Percentiles rank a stretch among this genome's conserved stretches.
These are phyloP conservation scores for Syncephalastrum racemosum DNA, from an alignment of 371 early-diverging fungal species.

Conservation along the genomic window DNA sequence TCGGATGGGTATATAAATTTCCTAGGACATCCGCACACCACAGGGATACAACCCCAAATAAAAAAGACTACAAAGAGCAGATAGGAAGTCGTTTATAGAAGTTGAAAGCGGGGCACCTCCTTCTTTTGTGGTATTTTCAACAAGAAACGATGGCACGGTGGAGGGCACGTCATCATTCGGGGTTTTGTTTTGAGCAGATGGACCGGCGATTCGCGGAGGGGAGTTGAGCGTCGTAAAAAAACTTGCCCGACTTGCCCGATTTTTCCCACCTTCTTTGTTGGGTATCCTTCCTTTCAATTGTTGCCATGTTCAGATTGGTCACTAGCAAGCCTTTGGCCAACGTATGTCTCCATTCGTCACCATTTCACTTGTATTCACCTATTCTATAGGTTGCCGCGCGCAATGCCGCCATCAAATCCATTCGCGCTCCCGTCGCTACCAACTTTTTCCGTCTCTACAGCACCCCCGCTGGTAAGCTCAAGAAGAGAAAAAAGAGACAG, in stretches of 20 bases:
- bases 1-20: too few relatives aligned
- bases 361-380: not conserved
- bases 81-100: too few relatives aligned
- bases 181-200: too few relatives aligned
- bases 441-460: slow-evolving; percentile 62
- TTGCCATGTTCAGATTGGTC: slow-evolving; percentile 61
- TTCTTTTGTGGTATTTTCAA: too few relatives aligned
- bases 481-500: not conserved
- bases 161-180: too few relatives aligned
- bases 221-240: not conserved
- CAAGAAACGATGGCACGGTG: too few relatives aligned
- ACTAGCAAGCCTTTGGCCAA: slow-evolving; percentile 60
- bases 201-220: too few relatives aligned
- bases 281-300: slow-evolving; percentile 8
- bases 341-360: slow-evolving; percentile 27
- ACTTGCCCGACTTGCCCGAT: slow-evolving; percentile 7
- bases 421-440: slow-evolving; percentile 58
- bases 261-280: slow-evolving; percentile 13
- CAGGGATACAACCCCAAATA: too few relatives aligned
- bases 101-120: too few relatives aligned
- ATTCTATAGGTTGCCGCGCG: slow-evolving; percentile 57
- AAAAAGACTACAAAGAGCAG: too few relatives aligned
- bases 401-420: slow-evolving; percentile 47
- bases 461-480: slow-evolving; percentile 50
- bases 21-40: too few relatives aligned